Evolutionary conservation across 495 filamentous ascomycete genomes (phyloP), one percentile per base, ranked within the genome.

Genomic region (Aspergillus indologenus): DNA sequence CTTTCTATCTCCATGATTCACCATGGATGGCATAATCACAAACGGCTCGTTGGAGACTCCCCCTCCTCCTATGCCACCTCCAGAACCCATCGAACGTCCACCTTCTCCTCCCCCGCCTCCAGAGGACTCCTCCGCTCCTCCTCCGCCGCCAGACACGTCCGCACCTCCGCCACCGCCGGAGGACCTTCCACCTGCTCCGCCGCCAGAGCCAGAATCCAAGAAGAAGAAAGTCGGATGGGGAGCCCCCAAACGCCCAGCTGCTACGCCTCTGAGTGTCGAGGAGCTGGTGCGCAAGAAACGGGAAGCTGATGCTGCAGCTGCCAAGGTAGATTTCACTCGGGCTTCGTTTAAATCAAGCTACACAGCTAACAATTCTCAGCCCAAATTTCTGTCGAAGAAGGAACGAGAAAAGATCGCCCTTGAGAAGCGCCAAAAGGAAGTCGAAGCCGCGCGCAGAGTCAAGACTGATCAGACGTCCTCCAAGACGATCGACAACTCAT

Each of bases 301-400:
- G 63, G 88, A 89, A 61, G 86, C 86, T 5, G 89, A 92, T 74
- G 88, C 86, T 49, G 89, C 86, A 23, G 86, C 89, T 53, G 81
- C 87, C 44, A 90, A 90, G 76, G 87, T 89, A 80, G 68, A 71
- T 64, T 61, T 56, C 1, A 20, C 17, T 47, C 53, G 17, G 34
- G 12, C 45, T 31, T 44, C 11, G 45, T 31, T n/a, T 4, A 7
- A 18, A 8, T 42, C 43, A 24, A 18, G 18, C 52, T 18, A 18
- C 45, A 42, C 47, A 26, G 62, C 64, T 61, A 59, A 59, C 58
- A 63, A 59, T 43, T n/a, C 68, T 34, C 68, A 96, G 84, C 95
- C 95, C 3, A 92, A 93, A 76, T 98, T 96, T 70, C 75, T 98
- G 12, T 88, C 90, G 3, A 96, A 92, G 79, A 89, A 89, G 34